Evolutionary conservation across 2,329 filamentous ascomycete species (phyloP).

Genomic region (Sarocladium kiliense): DNA sequence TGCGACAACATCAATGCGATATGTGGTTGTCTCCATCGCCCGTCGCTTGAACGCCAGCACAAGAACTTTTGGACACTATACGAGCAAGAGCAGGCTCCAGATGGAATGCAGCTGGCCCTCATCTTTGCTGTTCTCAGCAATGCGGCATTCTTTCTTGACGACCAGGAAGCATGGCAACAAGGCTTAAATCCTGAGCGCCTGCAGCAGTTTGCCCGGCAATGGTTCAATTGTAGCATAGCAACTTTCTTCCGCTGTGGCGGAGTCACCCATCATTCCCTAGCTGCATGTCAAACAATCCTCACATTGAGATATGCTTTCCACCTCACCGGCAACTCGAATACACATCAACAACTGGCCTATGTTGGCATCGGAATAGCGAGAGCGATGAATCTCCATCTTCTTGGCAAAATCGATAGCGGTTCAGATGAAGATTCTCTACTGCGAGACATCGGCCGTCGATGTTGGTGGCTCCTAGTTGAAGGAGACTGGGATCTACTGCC

Average conservation of each 20-base stretch:
- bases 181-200: background rate
- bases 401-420: background rate
- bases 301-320: background rate
- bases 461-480: background rate
- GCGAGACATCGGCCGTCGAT: background rate
- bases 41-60: background rate
- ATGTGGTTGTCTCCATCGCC: background rate
- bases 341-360: background rate
- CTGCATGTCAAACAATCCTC: background rate
- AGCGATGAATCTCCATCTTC: background rate
- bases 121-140: background rate
- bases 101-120: background rate
- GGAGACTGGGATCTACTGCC: background rate
- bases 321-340: background rate
- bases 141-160: background rate
- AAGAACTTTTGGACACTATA: background rate
- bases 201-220: background rate
- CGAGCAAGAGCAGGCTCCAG: background rate
- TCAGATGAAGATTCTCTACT: background rate
- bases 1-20: background rate
- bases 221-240: background rate
- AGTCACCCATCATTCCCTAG: background rate
- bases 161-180: background rate
- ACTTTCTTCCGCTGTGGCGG: background rate
- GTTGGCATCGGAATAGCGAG: background rate